Base-by-base conservation (phyloP, 768 basidiomycete genomes). In the Antrodiella citrinella region DNA sequence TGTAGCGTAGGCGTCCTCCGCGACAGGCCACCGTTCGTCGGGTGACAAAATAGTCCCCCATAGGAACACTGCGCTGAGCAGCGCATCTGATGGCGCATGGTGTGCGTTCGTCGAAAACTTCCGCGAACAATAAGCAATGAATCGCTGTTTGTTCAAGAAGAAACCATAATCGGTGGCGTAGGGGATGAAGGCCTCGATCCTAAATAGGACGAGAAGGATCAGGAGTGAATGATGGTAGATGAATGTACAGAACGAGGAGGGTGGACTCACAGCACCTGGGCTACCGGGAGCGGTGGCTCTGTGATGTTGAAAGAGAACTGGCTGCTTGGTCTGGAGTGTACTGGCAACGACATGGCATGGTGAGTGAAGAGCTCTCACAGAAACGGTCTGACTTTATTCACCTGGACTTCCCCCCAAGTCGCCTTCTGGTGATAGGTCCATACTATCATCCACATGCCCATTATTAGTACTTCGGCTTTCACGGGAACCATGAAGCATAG, bases 91-190 rank as follows among this genome's bases (percentile, higher is more conserved):
- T 12, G 60, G 48, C 51, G 51, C 21, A 51, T 52, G 21, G 18
- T n/a, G 58, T 63, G 50, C 59, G 54, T 15, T 63, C 48, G 10
- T 61, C 61, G 15, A 67, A 19, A 44, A 26, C 54, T 52, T 18
- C 51, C 42, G 35, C 46, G 39, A n/a, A 55, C 47, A 9, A 52
- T 47, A 40, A 18, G 11, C 18, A 12, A 65, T 67, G 54, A 84
- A 77, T 3, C 78, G 73, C 3, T 65, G 58, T 1, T 62, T 26
- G 52, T 80, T 61, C 51, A 88, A 74, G 61, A 85, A 87, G 59
- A 87, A 80, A 5, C 82, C 83, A 50, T 84, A 74, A 54, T 80
- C 75, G 24, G 66, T 57, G 3, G 72, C 69, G 56, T 84, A 73
- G 11, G 76, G 77, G 4, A 80, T 58, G 55, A 89, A 80, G 26